Percentiles rank a stretch among this genome's conserved stretches.
Evolutionary conservation across 352 stramenopile genomes (phyloP).

Genomic region (Pythium aquatile): DNA sequence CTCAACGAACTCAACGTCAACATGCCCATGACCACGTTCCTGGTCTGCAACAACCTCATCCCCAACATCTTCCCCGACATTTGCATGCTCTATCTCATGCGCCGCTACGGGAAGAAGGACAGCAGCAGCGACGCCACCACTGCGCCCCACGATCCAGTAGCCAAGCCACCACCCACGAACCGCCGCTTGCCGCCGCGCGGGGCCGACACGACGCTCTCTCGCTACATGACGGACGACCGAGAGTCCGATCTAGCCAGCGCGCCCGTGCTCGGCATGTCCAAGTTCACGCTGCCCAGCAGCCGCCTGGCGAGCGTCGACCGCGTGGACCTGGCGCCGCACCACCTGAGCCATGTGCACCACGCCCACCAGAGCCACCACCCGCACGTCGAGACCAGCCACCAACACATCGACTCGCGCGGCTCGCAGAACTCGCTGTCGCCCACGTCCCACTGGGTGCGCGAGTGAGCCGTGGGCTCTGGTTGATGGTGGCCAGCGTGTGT

Average conservation of each 20-base stretch:
- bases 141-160: constrained; percentile 17
- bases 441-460: constrained; percentile 28
- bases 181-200: background rate
- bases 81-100: constrained; percentile 90
- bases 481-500: background rate
- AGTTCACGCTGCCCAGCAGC: constrained; percentile 28
- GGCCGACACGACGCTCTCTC: constrained; percentile 42
- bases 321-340: constrained; percentile 18
- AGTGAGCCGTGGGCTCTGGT: constrained; percentile 11
- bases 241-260: constrained; percentile 29
- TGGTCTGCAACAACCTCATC: constrained; percentile 76
- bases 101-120: constrained; percentile 41
- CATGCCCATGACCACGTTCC: constrained; percentile 64
- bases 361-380: constrained; percentile 1
- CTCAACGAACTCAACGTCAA: constrained; percentile 45
- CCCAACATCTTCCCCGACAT: constrained; percentile 85
- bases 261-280: constrained; percentile 33
- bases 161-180: background rate
- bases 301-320: constrained; percentile 27
- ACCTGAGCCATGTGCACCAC: constrained; percentile 13
- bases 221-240: constrained; percentile 55
- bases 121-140: constrained; percentile 15
- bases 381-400: constrained; percentile 9
- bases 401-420: constrained; percentile 24
- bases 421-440: constrained; percentile 18